These are phyloP conservation scores for Cylindrodendrum hubeiense DNA, from an alignment of 2,329 filamentous ascomycete genomes.

Conservation along the genomic window DNA sequence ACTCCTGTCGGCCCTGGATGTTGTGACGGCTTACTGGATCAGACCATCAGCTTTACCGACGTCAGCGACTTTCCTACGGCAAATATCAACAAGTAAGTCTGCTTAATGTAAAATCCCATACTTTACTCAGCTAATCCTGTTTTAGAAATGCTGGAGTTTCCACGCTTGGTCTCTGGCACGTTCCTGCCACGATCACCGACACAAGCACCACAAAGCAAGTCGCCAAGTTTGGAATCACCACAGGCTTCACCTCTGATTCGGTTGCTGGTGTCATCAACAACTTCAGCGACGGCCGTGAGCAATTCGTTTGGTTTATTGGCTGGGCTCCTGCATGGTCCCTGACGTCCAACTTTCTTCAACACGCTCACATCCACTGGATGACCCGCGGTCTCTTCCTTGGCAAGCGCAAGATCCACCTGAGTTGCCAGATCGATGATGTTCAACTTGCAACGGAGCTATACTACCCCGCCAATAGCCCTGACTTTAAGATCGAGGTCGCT, in stretches of 20 bases:
- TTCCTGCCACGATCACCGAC: slow-evolving; percentile 28
- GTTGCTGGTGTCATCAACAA: slow-evolving; percentile 33
- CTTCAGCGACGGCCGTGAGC: slow-evolving; percentile 30
- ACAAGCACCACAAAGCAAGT: slow-evolving; percentile 21
- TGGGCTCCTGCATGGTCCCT: slow-evolving; percentile 34
- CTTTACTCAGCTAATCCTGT: not conserved
- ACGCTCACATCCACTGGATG: slow-evolving; percentile 34
- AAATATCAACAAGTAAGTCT: slow-evolving; percentile 20
- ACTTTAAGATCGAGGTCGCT: slow-evolving; percentile 30
- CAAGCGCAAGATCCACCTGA: slow-evolving; percentile 34
- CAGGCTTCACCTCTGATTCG: slow-evolving; percentile 21
- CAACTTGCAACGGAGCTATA: slow-evolving; percentile 24
- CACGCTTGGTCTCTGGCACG: slow-evolving; percentile 31
- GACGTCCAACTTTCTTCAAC: slow-evolving; percentile 30
- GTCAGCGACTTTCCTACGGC: slow-evolving; percentile 29
- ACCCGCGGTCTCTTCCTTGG: slow-evolving; percentile 33
- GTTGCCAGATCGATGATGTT: slow-evolving; percentile 30
- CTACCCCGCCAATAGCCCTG: slow-evolving; percentile 21
- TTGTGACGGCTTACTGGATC: slow-evolving; percentile 9
- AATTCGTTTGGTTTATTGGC: slow-evolving; percentile 35
- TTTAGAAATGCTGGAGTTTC: slow-evolving; percentile 16
- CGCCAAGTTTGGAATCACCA: slow-evolving; percentile 33
- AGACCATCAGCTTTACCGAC: slow-evolving; percentile 30
- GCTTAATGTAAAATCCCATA: not conserved
- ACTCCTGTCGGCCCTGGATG: slow-evolving; percentile 2